Percentiles rank a stretch among this genome's conserved stretches.
Conservation (phyloP, 352 stramenopile species). For the Pythium diclinum region DNA sequence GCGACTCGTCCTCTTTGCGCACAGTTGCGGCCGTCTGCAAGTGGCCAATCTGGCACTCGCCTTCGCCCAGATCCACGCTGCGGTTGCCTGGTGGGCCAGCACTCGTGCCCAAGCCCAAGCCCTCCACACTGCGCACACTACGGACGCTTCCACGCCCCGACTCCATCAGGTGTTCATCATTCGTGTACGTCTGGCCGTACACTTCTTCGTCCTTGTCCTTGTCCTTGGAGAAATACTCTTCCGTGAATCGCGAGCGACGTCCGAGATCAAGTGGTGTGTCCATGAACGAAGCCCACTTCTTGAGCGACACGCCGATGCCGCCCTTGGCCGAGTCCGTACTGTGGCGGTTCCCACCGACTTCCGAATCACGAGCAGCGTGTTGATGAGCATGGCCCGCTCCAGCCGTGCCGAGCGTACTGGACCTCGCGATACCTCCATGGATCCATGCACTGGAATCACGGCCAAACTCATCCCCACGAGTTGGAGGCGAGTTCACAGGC, state of each 20-base stretch:
- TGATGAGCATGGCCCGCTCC: background rate
- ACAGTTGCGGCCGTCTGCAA: constrained; percentile 80
- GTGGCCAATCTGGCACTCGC: constrained; percentile 79
- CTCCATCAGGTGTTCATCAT: constrained; percentile 64
- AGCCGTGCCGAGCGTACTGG: constrained; percentile 13
- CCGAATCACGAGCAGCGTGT: constrained; percentile 21
- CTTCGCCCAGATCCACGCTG: constrained; percentile 40
- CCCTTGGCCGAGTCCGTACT: constrained; percentile 49
- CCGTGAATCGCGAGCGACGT: constrained; percentile 71
- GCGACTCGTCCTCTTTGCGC: constrained; percentile 73
- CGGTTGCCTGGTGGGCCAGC: background rate
- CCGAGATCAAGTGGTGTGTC: constrained; percentile 59
- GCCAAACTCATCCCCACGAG: constrained; percentile 8
- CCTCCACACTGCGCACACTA: constrained; percentile 36
- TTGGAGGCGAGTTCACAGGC: constrained; percentile 37
- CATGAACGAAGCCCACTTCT: constrained; percentile 73
- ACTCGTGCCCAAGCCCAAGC: constrained; percentile 2
- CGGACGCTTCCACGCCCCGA: constrained; percentile 37
- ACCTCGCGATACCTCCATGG: constrained; percentile 9
- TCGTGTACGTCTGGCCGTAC: constrained; percentile 31
- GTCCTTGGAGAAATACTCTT: constrained; percentile 72
- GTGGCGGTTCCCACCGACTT: constrained; percentile 19
- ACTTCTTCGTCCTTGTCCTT: constrained; percentile 43
- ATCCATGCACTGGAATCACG: constrained; percentile 20
- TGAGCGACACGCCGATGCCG: constrained; percentile 56